Base-by-base conservation (phyloP, 2,329 filamentous ascomycete species). In the Microcyclospora tardicrescens region DNA sequence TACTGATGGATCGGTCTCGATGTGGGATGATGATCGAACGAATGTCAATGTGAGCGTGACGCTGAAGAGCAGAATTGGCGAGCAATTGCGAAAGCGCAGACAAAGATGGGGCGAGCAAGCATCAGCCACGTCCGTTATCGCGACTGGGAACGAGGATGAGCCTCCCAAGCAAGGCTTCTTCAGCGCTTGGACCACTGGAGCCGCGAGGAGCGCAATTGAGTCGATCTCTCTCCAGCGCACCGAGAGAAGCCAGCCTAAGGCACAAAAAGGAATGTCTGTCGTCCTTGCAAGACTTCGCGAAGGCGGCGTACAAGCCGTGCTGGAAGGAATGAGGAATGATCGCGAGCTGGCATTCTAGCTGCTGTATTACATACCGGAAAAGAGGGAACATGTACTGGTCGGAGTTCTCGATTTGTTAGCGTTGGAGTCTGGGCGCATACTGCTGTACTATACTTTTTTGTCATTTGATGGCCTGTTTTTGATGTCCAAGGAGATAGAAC, bases 141-240 rank as follows among this genome's bases (percentile, higher is more conserved):
- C 60, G 34, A 55, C 51, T 28, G 56, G 44, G 8, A 53, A 61
- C 43, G 64, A 64, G 15, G 65, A 68, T 12, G 69, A 69, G 47
- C 54, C 64, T 11, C 66, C 64, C 41, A 69, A 65, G 51, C 63
- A 66, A 50, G 71, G 74, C 5, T 73, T 77, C 46, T 69, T 79
- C 49, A 66, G 68, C 10, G 69, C 66, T 34, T 81, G 80, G 68
- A 79, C 80, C 11, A 75, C 79, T 12, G 74, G 72, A 32, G 73
- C 80, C n/a, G 73, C 89, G 34, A 81, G 87, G 58, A 69, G 79
- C 47, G 84, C 78, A 53, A 87, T 91, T 52, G 84, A 91, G 64
- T 73, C 73, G 38, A 78, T 89, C 43, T 82, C 81, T 10, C 77
- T 83, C 30, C 80, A 77, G 54, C 81, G 84, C 56, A 85, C 84